These are phyloP conservation scores for Chrysanthemum lavandulifolium DNA, from an alignment of 129 eudicot genomes.

Conservation along the genomic window DNA sequence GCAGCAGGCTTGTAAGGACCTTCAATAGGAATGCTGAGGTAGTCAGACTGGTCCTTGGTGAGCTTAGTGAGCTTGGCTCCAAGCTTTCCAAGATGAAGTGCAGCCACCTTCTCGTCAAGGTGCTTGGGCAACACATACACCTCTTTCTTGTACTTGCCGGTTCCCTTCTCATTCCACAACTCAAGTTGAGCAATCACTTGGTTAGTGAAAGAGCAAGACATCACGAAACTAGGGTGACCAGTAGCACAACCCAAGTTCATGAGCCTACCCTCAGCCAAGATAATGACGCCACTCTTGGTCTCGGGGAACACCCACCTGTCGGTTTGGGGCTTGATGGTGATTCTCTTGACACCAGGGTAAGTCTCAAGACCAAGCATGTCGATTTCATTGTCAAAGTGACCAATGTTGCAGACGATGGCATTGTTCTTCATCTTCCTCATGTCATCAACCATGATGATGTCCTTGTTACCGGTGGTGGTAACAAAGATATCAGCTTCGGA, in stretches of 20 bases:
- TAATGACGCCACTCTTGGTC: conserved; percentile 31
- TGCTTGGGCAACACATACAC: conserved; percentile 19
- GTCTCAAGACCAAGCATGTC: conserved; percentile 45
- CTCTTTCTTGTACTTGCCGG: conserved; percentile 18
- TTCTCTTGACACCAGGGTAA: conserved; percentile 40
- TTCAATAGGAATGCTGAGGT: conserved; percentile 18
- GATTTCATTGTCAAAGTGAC: conserved; percentile 48
- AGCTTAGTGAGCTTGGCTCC: conserved; percentile 20
- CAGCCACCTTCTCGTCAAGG: conserved; percentile 18
- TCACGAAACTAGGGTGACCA: conserved; percentile 51
- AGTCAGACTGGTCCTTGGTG: conserved; percentile 21
- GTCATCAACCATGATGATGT: conserved; percentile 45
- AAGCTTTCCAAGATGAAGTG: conserved; percentile 21
- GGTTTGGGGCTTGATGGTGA: conserved; percentile 45
- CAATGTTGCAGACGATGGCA: conserved; percentile 46
- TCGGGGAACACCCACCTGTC: conserved; percentile 49
- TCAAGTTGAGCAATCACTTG: conserved; percentile 25
- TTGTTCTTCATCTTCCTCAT: conserved; percentile 43
- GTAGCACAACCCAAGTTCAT: conserved; percentile 51
- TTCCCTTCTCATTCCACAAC: conserved; percentile 18
- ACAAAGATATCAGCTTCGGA: conserved; percentile 43
- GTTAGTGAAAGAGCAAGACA: conserved; percentile 29
- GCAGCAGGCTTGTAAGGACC: conserved; percentile 22
- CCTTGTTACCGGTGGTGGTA: conserved; percentile 52
- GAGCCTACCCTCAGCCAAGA: conserved; percentile 42